Conservation (phyloP, 2,329 filamentous ascomycete species). For the Paraphaeosphaeria minitans region DNA sequence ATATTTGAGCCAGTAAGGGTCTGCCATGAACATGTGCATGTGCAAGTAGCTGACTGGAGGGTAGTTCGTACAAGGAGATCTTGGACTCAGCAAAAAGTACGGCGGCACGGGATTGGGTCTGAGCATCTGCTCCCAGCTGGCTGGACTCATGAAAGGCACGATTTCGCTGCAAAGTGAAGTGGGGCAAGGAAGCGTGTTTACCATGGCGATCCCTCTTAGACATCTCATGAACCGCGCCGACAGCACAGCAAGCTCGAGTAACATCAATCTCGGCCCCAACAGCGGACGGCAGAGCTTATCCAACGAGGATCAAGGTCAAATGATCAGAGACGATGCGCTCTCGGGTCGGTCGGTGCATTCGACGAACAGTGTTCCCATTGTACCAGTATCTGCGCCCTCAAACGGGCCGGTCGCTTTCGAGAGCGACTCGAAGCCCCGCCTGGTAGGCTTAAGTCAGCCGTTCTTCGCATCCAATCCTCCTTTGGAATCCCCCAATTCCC, state of each 20-base stretch:
- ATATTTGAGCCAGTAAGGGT: conserved; percentile 75
- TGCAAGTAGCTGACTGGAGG: neutral
- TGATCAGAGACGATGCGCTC: conserved; percentile 35
- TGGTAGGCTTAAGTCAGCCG: conserved; percentile 81
- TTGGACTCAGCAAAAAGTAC: conserved; percentile 86
- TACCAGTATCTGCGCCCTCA: conserved; percentile 22
- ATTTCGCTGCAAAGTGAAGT: conserved; percentile 74
- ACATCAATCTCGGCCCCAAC: conserved; percentile 32
- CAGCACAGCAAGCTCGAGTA: conserved; percentile 51
- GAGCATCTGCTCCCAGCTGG: conserved; percentile 87
- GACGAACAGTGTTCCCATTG: conserved; percentile 25
- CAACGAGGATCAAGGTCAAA: conserved; percentile 29
- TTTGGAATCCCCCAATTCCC: conserved; percentile 61
- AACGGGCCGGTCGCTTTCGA: conserved; percentile 52
- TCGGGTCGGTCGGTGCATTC: conserved; percentile 42
- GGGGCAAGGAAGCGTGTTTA: conserved; percentile 79
- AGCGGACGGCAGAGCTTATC: conserved; percentile 34
- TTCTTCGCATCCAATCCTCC: conserved; percentile 67
- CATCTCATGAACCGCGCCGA: conserved; percentile 72
- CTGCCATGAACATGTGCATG: neutral
- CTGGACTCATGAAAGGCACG: conserved; percentile 78
- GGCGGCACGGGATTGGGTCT: conserved; percentile 87
- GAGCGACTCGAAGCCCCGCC: conserved; percentile 72
- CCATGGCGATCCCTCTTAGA: conserved; percentile 78
- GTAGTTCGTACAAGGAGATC: conserved; percentile 84